Evolutionary conservation across 495 filamentous ascomycete species (phyloP), one percentile per base, ranked within the genome.

Genomic region (Talaromyces stipitatus): DNA sequence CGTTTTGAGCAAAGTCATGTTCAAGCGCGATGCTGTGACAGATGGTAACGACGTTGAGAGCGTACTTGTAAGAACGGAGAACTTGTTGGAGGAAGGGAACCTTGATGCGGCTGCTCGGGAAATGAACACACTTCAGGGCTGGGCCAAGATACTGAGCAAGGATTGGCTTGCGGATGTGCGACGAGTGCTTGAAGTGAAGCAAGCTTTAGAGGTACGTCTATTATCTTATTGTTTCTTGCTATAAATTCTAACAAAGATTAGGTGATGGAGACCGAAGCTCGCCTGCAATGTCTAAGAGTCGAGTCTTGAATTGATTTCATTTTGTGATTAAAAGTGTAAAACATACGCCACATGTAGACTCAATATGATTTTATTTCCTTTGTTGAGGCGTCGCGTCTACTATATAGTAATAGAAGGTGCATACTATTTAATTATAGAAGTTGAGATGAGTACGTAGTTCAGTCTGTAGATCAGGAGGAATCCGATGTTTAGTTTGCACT

Each of bases 21-120:
- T 98, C 80, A 88, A 86, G 78, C 96, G 96, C 78, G 82, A 90
- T 65, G 88, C 85, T n/a, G 75, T 94, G 41, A 85, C 92, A 1
- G 80, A 82, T 26, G 92, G 95, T 23, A 84, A 94, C 62, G 94
- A 98, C 66, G 92, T 97, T 20, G 94, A 97, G 79, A 95, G 90
- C 66, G 84, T 96, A 59, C 81, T 98, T 11, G 86, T 88, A 2
- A 78, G 94, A 56, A 90, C 94, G 2, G 91, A 97, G 72, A 91
- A 82, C 3, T 80, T 87, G 61, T 77, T 98, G 11, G 91, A 97
- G 73, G 88, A 97, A 72, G 95, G 94, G 27, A 82, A 95, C 62
- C 72, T 98, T 29, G 95, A 98, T 66, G 85, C 78, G 50, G 94
- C 94, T 36, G 91, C 92, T 7, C 80, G 95, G 60, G 94, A 98